Base-by-base conservation (phyloP, 495 filamentous ascomycete genomes). In the Podospora australis region DNA sequence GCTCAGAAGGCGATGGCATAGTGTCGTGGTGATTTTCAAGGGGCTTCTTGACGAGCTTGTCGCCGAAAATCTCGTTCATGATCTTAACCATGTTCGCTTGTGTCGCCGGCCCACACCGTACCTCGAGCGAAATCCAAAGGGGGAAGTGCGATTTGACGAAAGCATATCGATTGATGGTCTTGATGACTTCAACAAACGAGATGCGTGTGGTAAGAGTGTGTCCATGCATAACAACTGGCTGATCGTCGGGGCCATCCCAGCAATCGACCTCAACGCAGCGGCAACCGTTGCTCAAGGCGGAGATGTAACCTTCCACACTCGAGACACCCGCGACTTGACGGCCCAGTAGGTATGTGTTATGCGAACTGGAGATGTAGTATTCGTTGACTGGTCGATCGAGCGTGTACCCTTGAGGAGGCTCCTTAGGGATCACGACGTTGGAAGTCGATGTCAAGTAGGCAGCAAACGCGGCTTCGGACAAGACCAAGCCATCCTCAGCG, bases 341-440 rank as follows among this genome's bases (percentile, higher is more conserved):
- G 14, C 92, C 92, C 20, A 92, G 69, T 9, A 98, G 81, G 59
- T 98, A 98, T 8, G 92, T 97, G 65, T 98, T 98, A 73, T 98
- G 92, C 14, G 91, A 96, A 72, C 90, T 96, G 3, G 91, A 96
- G 52, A 97, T 92, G 77, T 90, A 96, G 60, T 98, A 98, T 58
- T 98, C 92, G 62, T 95, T 95, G 60, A 98, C 67, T 0, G 92
- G 92, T 23, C 86, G 81, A 54, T 92, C 80, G 39, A 95, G 81
- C 14, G 71, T 68, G 44, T 71, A 69, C 17, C 78, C 73, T 24
- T 78, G 65, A 4, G 81, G 73, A 4, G 81, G 73, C 39, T 74
- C 64, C 48, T 72, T 78, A 34, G 72, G 64, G 24, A 83, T 70
- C 21, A 80, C 78, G 3, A 79, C 73, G 52, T 91, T 95, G 55